Conservation (phyloP, 345 rosid species). For the Brassica nigra region DNA sequence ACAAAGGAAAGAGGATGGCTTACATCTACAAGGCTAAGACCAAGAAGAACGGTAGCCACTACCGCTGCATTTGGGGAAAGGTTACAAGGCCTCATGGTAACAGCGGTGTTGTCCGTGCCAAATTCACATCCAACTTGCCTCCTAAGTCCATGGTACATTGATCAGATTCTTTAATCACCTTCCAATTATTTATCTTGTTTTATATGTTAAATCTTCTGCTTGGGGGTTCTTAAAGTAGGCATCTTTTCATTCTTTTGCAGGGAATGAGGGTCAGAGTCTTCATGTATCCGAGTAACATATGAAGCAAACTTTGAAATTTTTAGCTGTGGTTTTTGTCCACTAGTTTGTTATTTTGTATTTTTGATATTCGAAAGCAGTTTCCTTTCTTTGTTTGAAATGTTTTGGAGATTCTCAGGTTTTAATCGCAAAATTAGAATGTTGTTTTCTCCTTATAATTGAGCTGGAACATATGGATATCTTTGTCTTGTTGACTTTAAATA, state of each 20-base stretch:
- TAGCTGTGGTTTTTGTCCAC: slow-evolving; percentile 34
- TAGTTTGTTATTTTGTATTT: slow-evolving; percentile 38
- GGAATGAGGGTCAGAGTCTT: slow-evolving; percentile 61
- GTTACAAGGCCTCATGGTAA: slow-evolving; percentile 70
- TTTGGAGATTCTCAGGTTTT: background rate
- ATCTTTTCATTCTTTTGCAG: slow-evolving; percentile 26
- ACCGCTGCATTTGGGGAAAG: slow-evolving; percentile 70
- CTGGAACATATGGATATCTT: too few species aligned
- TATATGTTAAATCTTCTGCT: background rate
- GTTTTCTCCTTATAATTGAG: too few species aligned
- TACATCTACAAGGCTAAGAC: slow-evolving; percentile 65
- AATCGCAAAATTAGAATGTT: too few species aligned
- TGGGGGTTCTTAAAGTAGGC: background rate
- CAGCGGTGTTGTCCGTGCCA: slow-evolving; percentile 69
- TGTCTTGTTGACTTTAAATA: too few species aligned
- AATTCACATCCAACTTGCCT: slow-evolving; percentile 72
- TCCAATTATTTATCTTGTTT: background rate
- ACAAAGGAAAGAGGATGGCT: slow-evolving; percentile 56
- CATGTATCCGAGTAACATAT: slow-evolving; percentile 59
- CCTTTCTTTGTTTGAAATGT: slow-evolving; percentile 31
- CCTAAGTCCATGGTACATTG: slow-evolving; percentile 62
- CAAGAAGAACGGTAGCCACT: slow-evolving; percentile 55
- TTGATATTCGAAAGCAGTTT: slow-evolving; percentile 25
- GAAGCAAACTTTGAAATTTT: slow-evolving; percentile 33
- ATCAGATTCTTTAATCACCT: background rate